Evolutionary conservation across 2,329 filamentous ascomycete genomes (phyloP).

Genomic region (Calonectria pauciramosa): DNA sequence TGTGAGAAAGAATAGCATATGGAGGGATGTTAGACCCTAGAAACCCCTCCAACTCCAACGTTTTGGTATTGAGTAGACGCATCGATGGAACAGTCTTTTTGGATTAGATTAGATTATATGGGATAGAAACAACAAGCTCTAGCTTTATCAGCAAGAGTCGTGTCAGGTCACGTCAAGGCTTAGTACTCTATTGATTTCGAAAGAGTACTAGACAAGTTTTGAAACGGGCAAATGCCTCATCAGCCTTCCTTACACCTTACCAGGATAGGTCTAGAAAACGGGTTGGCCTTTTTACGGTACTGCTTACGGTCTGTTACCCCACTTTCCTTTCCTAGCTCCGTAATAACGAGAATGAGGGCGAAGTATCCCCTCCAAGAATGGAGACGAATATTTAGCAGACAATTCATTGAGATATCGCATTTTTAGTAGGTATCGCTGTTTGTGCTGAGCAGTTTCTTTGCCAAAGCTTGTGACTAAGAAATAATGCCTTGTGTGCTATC

Average conservation of each 20-base stretch:
- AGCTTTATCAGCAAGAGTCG: background rate
- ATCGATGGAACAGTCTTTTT: background rate
- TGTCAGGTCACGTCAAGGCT: background rate
- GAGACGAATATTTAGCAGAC: too few species aligned
- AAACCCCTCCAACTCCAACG: background rate
- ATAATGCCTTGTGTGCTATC: too few species aligned
- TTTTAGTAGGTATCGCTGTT: too few species aligned
- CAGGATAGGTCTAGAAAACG: background rate
- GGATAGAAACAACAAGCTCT: too few species aligned
- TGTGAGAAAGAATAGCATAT: constrained; percentile 13
- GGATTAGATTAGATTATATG: background rate
- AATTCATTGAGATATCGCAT: too few species aligned
- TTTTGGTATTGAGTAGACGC: background rate
- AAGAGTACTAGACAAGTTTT: background rate
- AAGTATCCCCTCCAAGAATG: too few species aligned
- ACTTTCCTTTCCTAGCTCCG: too few species aligned
- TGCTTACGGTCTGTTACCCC: too few species aligned
- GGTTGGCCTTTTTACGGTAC: too few species aligned
- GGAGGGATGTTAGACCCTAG: background rate
- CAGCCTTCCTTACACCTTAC: background rate
- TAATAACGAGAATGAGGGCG: too few species aligned
- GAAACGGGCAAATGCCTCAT: background rate
- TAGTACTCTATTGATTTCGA: background rate
- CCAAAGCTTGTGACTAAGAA: too few species aligned
- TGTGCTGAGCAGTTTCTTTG: too few species aligned